Evolutionary conservation across 2,329 filamentous ascomycete species (phyloP), one percentile per base, ranked within the genome.

Genomic region (Xylariaceae sp.): DNA sequence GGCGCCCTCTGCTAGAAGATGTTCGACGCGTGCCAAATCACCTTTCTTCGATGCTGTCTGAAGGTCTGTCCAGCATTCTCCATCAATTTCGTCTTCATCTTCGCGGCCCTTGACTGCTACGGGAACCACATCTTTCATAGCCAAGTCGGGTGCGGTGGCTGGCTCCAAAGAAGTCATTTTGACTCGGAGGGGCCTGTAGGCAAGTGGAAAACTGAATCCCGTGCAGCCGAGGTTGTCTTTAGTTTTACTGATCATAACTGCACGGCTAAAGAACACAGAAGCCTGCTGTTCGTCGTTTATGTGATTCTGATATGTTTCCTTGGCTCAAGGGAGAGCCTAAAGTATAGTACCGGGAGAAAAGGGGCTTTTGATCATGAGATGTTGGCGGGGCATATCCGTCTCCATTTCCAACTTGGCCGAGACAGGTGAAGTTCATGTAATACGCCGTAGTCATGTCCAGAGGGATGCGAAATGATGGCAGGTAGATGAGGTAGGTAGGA

Each of bases 11-110:
- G 57, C 56, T 13, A 72, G 49, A 15, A 71, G 63, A 0, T 54
- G 19, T 19, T 43, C 51, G 1, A 72, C 65, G 5, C 53, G 47
- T 2, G 18, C 21, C 1, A 70, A 49, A 49, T 72, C 61, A 22
- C 71, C 70, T 9, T 61, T 62, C 37, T 66, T 61, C 2, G 70
- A 59, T 1, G 71, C 70, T 1, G 66, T 53, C 56, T 73, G 71
- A 22, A 72, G 63, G 15, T 65, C 59, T 1, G 71, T 71, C 70
- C 70, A 72, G 46, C 59, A 61, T 41, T 65, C 61, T 19, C 68
- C 63, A n/a, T 67, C 65, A 9, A 61, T 58, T 32, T 62, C 63
- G 1, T 47, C 48, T 4, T 58, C 54, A 13, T 42, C 36, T 12
- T 55, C 51, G 1, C 43, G 44, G 13, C 37, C 43, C 16, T 41